phyloP scores from a whole-genome alignment of 257 asterid species.

The Nicotiana undulata region DNA sequence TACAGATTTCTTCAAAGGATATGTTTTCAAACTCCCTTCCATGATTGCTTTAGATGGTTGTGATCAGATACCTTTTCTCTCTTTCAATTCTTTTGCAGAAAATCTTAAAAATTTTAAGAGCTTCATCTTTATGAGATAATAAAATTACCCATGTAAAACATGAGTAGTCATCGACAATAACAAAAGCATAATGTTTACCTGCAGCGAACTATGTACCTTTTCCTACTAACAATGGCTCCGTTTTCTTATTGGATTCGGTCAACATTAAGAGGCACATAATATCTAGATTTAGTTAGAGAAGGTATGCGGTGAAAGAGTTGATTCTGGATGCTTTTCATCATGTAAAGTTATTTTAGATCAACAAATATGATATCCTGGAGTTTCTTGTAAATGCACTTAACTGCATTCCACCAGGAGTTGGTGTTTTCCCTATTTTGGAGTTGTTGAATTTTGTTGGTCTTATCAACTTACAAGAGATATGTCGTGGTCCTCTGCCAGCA shows the following conservation, averaged over 20 bases:
- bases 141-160: too few species aligned
- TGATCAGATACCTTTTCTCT: too few species aligned
- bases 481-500: constrained; percentile 9
- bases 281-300: constrained; percentile 2
- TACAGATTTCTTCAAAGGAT: too few species aligned
- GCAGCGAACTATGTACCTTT: constrained; percentile 7
- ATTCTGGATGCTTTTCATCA: not conserved
- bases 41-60: too few species aligned
- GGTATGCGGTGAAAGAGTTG: constrained; percentile 10
- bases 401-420: not conserved
- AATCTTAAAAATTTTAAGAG: too few species aligned
- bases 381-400: not conserved
- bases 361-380: constrained; percentile 8
- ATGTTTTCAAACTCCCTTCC: too few species aligned
- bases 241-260: constrained; percentile 1
- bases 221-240: constrained; percentile 3
- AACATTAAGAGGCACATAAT: constrained; percentile 6
- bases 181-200: not conserved
- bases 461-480: not conserved
- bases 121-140: too few species aligned
- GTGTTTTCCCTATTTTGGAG: constrained; percentile 9
- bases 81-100: too few species aligned
- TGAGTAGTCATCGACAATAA: not conserved
- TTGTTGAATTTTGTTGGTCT: constrained; percentile 1
- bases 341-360: constrained; percentile 9